Percentiles rank a stretch among this genome's conserved stretches.
These are phyloP conservation scores for Nicotiana obtusifolia DNA, from an alignment of 257 asterid genomes.

Conservation along the genomic window DNA sequence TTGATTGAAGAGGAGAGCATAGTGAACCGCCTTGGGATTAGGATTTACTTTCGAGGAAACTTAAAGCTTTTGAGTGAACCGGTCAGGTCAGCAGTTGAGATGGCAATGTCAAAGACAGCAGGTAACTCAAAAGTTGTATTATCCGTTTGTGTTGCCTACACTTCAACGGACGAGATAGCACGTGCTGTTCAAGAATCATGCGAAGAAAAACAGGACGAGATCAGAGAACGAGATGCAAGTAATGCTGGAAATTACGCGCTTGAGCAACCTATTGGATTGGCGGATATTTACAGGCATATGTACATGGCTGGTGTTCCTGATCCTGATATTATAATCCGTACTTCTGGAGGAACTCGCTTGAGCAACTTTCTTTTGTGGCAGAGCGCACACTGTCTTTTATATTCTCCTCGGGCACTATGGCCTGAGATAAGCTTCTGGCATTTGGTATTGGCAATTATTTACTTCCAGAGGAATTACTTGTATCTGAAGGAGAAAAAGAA, in stretches of 20 bases:
- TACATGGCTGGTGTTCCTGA: constrained; percentile 55
- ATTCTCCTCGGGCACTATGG: constrained; percentile 58
- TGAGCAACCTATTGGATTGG: constrained; percentile 22
- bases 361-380: constrained; percentile 89
- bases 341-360: constrained; percentile 73
- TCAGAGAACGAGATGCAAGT: constrained; percentile 9
- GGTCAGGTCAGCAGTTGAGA: constrained; percentile 49
- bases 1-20: constrained; percentile 45
- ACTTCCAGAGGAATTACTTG: constrained; percentile 42
- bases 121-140: constrained; percentile 46
- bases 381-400: constrained; percentile 46
- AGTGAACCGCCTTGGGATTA: constrained; percentile 52
- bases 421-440: constrained; percentile 71
- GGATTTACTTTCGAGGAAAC: constrained; percentile 55
- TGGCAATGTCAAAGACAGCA: constrained; percentile 55
- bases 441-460: constrained; percentile 46
- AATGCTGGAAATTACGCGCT: constrained; percentile 11
- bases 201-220: constrained; percentile 29
- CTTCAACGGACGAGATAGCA: constrained; percentile 61
- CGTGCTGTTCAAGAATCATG: constrained; percentile 52
- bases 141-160: constrained; percentile 63
- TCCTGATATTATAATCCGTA: constrained; percentile 63
- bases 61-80: constrained; percentile 52
- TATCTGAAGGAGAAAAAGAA: constrained; percentile 40
- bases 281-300: constrained; percentile 51